Percentiles rank a stretch among this genome's conserved stretches.
Conservation (phyloP, 1,284 basidiomycete genomes). For the Fistulina hepatica region DNA sequence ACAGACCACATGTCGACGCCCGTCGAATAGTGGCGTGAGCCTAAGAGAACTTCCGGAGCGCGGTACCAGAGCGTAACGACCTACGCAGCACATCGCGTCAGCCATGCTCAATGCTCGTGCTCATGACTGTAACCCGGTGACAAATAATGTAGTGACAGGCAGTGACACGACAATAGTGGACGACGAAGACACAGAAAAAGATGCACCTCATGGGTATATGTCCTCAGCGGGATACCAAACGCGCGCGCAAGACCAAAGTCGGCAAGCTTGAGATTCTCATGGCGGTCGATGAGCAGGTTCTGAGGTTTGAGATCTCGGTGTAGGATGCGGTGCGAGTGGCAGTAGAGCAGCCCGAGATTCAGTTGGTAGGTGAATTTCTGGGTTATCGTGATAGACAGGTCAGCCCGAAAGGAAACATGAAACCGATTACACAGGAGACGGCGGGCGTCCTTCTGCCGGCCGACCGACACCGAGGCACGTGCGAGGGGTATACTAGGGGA, state of each 20-base stretch:
- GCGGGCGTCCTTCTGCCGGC: too few species aligned
- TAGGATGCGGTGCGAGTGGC: constrained; percentile 95
- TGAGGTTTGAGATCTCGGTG: constrained; percentile 98
- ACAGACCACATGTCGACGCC: constrained; percentile 99
- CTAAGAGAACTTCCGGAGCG: constrained; percentile 92
- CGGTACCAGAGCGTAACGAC: constrained; percentile 99
- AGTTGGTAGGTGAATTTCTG: constrained; percentile 90
- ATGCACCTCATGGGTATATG: constrained; percentile 93
- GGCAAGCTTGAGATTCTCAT: constrained; percentile 89
- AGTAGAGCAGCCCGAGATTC: constrained; percentile 83
- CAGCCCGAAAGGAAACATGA: constrained; percentile 1
- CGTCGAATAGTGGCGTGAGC: constrained; percentile 92
- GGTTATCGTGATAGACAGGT: constrained; percentile 1
- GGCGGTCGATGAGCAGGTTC: constrained; percentile 89
- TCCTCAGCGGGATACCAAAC: constrained; percentile 95
- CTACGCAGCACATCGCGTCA: too few species aligned
- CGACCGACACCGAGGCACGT: neutral
- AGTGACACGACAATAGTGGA: neutral
- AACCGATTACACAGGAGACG: too few species aligned
- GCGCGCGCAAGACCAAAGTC: constrained; percentile 96
- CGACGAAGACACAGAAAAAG: constrained; percentile 6
- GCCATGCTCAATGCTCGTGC: too few species aligned
- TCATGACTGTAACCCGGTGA: too few species aligned
- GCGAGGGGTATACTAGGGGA: neutral
- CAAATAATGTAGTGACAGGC: too few species aligned